These are phyloP conservation scores for Suhomyces kunorum DNA, from an alignment of 1,139 yeast genomes.

Conservation along the genomic window DNA sequence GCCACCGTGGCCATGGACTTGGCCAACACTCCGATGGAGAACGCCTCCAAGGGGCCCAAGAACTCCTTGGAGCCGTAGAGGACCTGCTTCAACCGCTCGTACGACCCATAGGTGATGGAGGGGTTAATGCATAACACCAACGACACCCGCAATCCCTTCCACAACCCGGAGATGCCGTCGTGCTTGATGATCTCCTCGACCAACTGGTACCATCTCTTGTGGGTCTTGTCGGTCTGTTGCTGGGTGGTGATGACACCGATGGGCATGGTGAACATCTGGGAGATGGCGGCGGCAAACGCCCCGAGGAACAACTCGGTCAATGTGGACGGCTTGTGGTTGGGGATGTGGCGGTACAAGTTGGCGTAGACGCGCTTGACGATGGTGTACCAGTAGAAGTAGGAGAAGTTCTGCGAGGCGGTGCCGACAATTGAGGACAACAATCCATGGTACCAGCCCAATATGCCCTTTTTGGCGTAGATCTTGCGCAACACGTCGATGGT, in stretches of 20 bases:
- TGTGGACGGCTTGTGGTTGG: slow-evolving; percentile 52
- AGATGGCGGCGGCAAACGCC: slow-evolving; percentile 81
- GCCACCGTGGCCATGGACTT: slow-evolving; percentile 78
- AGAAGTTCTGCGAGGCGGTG: slow-evolving; percentile 77
- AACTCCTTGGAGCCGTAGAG: slow-evolving; percentile 49
- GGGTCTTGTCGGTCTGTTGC: slow-evolving; percentile 65
- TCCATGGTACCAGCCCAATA: slow-evolving; percentile 77
- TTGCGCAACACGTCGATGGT: slow-evolving; percentile 63
- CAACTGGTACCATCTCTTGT: slow-evolving; percentile 46
- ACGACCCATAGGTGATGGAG: slow-evolving; percentile 83
- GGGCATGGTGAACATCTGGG: slow-evolving; percentile 82
- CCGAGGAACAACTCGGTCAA: slow-evolving; percentile 76
- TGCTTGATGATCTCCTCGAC: slow-evolving; percentile 60
- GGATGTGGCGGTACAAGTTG: slow-evolving; percentile 39
- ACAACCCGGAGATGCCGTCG: slow-evolving; percentile 71
- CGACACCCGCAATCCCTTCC: slow-evolving; percentile 85
- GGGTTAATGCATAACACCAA: slow-evolving; percentile 81
- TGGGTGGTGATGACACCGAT: slow-evolving; percentile 80
- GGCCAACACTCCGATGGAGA: slow-evolving; percentile 73
- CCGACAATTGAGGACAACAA: slow-evolving; percentile 69
- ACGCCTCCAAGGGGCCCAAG: slow-evolving; percentile 67
- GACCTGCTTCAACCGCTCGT: slow-evolving; percentile 64
- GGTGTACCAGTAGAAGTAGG: slow-evolving; percentile 87
- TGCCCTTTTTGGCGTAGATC: slow-evolving; percentile 60
- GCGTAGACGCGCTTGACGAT: slow-evolving; percentile 63